Evolutionary conservation across 1,139 yeast species (phyloP).

Genomic region (Taphrina deformans): DNA sequence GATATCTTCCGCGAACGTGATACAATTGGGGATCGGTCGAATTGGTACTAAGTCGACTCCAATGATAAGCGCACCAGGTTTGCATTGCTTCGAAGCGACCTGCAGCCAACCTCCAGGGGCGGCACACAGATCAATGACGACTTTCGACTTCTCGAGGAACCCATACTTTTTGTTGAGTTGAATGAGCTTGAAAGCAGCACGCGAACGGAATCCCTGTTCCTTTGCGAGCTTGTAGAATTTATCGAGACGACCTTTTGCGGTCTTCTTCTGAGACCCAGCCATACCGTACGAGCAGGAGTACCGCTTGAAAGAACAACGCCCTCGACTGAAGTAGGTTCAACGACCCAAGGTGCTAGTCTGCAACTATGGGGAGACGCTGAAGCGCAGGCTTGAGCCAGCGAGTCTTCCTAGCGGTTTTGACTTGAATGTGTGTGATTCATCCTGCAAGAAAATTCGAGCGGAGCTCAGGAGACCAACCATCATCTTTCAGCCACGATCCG

Average conservation of each 20-base stretch:
- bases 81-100: slow-evolving; percentile 91
- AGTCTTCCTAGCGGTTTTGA: too few relatives aligned
- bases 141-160: slow-evolving; percentile 92
- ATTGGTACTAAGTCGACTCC: slow-evolving; percentile 98
- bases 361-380: background rate
- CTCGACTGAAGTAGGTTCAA: background rate
- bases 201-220: slow-evolving; percentile 93
- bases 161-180: slow-evolving; percentile 96
- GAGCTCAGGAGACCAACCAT: background rate
- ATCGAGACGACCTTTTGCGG: slow-evolving; percentile 76
- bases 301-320: background rate
- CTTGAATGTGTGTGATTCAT: too few relatives aligned
- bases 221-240: slow-evolving; percentile 93
- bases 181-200: slow-evolving; percentile 93
- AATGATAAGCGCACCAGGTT: slow-evolving; percentile 84
- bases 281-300: background rate
- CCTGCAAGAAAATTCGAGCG: slow-evolving; percentile 6
- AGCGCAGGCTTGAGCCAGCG: background rate
- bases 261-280: slow-evolving; percentile 33
- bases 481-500: background rate
- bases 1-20: slow-evolving; percentile 92
- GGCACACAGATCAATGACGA: slow-evolving; percentile 96
- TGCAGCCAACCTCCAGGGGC: slow-evolving; percentile 94
- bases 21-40: slow-evolving; percentile 88
- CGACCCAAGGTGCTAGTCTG: too few relatives aligned